A percentile compares a stretch with the other conserved stretches of the same genome.
Conservation (phyloP, 1,139 yeast species). For the Yamadazyma diddensiae region DNA sequence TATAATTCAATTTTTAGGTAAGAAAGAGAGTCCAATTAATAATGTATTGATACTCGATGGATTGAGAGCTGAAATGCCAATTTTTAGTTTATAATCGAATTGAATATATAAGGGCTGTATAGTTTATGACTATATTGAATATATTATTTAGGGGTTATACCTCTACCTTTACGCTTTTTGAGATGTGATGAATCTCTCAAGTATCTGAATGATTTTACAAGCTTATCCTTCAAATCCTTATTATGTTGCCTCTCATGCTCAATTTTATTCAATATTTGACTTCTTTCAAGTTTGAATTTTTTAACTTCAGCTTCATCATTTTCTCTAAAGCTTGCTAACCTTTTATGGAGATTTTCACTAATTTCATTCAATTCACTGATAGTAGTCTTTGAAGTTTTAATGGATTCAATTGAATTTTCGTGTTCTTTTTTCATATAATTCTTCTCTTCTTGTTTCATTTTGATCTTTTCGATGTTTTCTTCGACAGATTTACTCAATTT, state of each 20-base stretch:
- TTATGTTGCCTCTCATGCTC: constrained; percentile 22
- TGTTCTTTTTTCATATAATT: constrained; percentile 67
- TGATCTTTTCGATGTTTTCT: constrained; percentile 31
- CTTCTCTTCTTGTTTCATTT: constrained; percentile 49
- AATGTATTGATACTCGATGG: constrained; percentile 81
- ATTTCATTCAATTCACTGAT: constrained; percentile 30
- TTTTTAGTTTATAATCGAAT: constrained; percentile 45
- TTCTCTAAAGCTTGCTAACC: constrained; percentile 28
- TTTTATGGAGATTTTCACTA: constrained; percentile 15
- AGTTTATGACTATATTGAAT: no score
- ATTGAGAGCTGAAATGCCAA: constrained; percentile 67
- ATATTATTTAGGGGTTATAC: constrained; percentile 34
- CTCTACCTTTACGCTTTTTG: constrained; percentile 44
- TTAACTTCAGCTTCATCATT: constrained; percentile 22
- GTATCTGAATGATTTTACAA: constrained; percentile 35
- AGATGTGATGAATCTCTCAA: constrained; percentile 42
- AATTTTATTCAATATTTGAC: constrained; percentile 22
- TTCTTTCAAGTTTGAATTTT: constrained; percentile 23
- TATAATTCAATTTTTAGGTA: constrained; percentile 76
- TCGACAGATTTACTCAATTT: constrained; percentile 36
- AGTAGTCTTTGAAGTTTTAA: constrained; percentile 48
- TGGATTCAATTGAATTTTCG: constrained; percentile 55
- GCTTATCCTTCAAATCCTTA: constrained; percentile 25
- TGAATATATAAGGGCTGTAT: not conserved
- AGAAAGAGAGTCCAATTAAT: constrained; percentile 77